A percentile compares a stretch with the other conserved stretches of the same genome.
Conservation (phyloP, 768 basidiomycete species). For the Suillus placidus region DNA sequence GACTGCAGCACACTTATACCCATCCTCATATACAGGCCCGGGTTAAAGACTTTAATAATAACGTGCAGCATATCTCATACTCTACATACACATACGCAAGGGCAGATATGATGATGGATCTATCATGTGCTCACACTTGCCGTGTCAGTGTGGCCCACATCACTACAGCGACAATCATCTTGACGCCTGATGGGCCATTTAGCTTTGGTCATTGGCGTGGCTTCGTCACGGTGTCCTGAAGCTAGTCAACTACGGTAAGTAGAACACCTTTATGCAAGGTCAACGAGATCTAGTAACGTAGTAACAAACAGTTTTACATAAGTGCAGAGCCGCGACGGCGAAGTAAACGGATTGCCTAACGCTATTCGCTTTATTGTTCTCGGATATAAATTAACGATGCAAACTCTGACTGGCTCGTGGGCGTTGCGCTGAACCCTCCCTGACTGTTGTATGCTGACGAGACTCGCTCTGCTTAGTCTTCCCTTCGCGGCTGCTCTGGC, state of each 20-base stretch:
- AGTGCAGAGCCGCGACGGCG: neutral
- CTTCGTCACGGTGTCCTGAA: neutral
- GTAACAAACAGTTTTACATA: neutral
- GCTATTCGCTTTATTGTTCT: neutral
- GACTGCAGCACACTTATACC: neutral
- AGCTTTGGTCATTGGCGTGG: neutral
- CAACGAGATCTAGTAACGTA: neutral
- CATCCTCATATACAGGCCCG: neutral
- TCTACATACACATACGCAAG: neutral
- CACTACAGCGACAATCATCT: neutral
- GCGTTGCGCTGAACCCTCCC: neutral
- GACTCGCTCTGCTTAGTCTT: neutral
- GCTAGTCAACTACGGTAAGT: neutral
- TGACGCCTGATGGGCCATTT: neutral
- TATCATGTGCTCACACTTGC: neutral
- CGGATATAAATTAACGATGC: neutral
- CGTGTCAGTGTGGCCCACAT: neutral
- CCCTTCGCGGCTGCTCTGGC: slow-evolving; percentile 18
- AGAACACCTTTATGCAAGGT: neutral
- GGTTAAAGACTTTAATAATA: neutral
- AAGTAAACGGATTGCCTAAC: neutral
- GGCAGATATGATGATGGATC: neutral
- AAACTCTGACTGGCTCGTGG: neutral
- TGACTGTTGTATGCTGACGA: neutral
- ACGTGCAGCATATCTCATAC: neutral